Conservation (phyloP, 345 rosid species). For the Nephelium lappaceum region DNA sequence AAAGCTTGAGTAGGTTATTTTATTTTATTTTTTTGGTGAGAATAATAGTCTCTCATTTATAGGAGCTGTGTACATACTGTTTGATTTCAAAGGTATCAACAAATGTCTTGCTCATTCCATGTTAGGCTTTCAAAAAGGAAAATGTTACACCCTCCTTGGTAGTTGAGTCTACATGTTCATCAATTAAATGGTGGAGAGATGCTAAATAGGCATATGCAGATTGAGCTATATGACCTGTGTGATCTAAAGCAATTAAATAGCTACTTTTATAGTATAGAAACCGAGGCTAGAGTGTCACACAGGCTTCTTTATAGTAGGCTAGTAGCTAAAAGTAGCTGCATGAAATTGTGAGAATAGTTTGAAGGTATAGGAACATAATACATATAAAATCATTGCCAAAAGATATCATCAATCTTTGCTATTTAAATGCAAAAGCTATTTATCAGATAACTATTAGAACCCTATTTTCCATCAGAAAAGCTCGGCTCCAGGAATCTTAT, state of each 20-base stretch:
- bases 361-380: background rate
- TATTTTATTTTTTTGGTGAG: no score
- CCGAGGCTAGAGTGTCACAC: background rate
- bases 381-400: constrained; percentile 1
- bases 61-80: no score
- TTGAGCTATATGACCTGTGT: background rate
- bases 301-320: background rate
- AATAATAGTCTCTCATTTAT: no score
- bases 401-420: constrained; percentile 1
- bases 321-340: background rate
- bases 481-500: background rate
- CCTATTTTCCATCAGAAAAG: constrained; percentile 5
- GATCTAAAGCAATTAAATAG: background rate
- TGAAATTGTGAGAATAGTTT: constrained; percentile 5
- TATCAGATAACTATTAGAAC: constrained; percentile 18
- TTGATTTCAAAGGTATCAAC: no score
- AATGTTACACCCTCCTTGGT: background rate
- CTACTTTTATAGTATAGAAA: background rate
- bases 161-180: background rate
- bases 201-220: background rate
- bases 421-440: constrained; percentile 25
- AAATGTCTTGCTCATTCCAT: no score
- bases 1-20: no score
- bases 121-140: no score
- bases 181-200: background rate